phyloP scores from a whole-genome alignment of 2,329 filamentous ascomycete genomes.

The Didymella sp. region DNA sequence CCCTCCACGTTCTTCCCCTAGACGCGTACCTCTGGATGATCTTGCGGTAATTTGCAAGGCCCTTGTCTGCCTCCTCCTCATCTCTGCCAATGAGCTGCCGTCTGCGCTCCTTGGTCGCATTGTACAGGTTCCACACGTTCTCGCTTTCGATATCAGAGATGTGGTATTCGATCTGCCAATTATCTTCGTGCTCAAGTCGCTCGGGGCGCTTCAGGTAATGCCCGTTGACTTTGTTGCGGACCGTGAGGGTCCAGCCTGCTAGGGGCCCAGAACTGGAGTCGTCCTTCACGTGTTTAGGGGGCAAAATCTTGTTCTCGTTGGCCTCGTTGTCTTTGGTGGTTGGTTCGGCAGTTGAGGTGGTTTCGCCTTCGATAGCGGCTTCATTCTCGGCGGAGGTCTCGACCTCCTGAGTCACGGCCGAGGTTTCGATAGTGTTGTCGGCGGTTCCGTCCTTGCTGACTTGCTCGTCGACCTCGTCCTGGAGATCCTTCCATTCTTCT shows the following conservation, averaged over 20 bases:
- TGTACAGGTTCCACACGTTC: slow-evolving; percentile 31
- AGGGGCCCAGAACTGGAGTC: slow-evolving; percentile 49
- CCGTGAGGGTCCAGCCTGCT: slow-evolving; percentile 73
- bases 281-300: slow-evolving; percentile 2
- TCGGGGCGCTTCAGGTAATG: slow-evolving; percentile 67
- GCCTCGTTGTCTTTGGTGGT: slow-evolving; percentile 19
- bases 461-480: slow-evolving; percentile 44
- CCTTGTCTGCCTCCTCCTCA: slow-evolving; percentile 52
- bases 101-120: slow-evolving; percentile 62
- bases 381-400: neutral
- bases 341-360: slow-evolving; percentile 10
- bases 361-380: neutral
- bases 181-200: slow-evolving; percentile 53
- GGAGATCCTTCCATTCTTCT: slow-evolving; percentile 42
- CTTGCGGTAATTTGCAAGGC: slow-evolving; percentile 54
- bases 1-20: slow-evolving; percentile 66
- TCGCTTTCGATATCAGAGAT: slow-evolving; percentile 62
- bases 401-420: neutral
- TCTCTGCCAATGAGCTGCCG: slow-evolving; percentile 48
- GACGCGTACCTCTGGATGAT: slow-evolving; percentile 57
- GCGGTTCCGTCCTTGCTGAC: slow-evolving; percentile 34
- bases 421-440: slow-evolving; percentile 1
- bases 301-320: neutral
- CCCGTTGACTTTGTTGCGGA: slow-evolving; percentile 76
- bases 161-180: slow-evolving; percentile 81